These are phyloP conservation scores for Fusarium zealandicum DNA, from an alignment of 2,329 filamentous ascomycete genomes.

Conservation along the genomic window DNA sequence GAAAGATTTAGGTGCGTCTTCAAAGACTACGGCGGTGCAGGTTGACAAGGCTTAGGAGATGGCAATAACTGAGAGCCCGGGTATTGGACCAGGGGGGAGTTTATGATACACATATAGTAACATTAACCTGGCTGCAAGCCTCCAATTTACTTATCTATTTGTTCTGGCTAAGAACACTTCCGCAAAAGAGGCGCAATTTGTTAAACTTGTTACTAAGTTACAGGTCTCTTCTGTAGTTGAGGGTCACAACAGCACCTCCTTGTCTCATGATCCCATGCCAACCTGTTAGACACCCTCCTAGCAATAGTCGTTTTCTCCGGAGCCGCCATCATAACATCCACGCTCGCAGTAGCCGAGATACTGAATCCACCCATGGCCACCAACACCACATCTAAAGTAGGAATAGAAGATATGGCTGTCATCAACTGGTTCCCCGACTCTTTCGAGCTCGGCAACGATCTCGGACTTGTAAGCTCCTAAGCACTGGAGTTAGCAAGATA, in stretches of 20 bases:
- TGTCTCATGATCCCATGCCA: background rate
- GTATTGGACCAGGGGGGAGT: background rate
- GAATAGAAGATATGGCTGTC: background rate
- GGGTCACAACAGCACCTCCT: too few species aligned
- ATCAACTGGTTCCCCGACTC: background rate
- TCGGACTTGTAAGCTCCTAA: background rate
- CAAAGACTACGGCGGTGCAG: background rate
- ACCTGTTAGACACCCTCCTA: background rate
- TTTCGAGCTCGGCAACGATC: background rate
- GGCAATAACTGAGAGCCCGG: background rate
- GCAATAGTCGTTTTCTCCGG: background rate
- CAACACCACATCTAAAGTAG: background rate
- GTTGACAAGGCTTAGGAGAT: background rate
- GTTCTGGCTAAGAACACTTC: too few species aligned
- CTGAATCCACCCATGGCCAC: background rate
- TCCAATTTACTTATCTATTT: background rate
- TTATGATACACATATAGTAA: background rate
- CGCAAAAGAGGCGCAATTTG: background rate
- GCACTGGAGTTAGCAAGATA: background rate
- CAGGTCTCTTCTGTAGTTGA: background rate
- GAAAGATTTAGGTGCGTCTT: background rate
- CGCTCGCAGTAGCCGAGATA: background rate
- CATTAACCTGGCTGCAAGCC: background rate
- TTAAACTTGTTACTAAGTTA: background rate
- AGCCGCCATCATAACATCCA: background rate